Evolutionary conservation across 352 stramenopile genomes (phyloP), one percentile per base, ranked within the genome.

Genomic region (Phytophthora citricola): DNA sequence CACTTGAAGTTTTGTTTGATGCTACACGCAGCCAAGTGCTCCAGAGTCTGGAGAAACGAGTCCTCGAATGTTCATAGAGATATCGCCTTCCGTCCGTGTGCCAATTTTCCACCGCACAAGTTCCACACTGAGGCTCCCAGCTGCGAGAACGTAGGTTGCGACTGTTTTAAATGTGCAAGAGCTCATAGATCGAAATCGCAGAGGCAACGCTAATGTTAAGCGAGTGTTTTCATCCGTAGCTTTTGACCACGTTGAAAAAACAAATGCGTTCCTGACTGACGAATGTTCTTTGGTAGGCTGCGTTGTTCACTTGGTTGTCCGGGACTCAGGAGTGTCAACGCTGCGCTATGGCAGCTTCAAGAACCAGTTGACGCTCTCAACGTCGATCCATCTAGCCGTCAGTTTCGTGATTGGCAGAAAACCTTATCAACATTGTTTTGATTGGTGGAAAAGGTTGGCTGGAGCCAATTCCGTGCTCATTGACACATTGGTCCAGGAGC

Each of bases 311-410:
- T 20, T 20, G 17, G 17, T 20, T 20, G 17, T 20, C 17, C 17
- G 17, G 17, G 17, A 20, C 17, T 20, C 17, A 20, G 17, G 17
- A 20, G 17, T 20, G 17, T 20, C 17, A 20, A 20, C 17, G 17
- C 17, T 20, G 17, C 17, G 17, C 17, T 20, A 20, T 20, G 17
- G 17, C 17, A 27, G 86, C 86, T 47, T 75, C 66, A 24, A 96
- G 79, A 39, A 96, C 58, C 26, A 93, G 77, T 47, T 72, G 74
- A 24, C 84, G 81, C 63, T 92, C 56, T 47, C 58, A 78, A 24
- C 74, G 69, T 17, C 73, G 62, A 22, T 69, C 39, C 17, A 39
- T 45, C 1, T 46, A 20, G 24, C 24, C 24, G 4, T 26, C 24
- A 20, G 24, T 26, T 26, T 26, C 24, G 24, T 26, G 24, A 26